Evolutionary conservation across 2,329 filamentous ascomycete genomes (phyloP), one percentile per base, ranked within the genome.

Genomic region (Stagonosporopsis tanaceti): DNA sequence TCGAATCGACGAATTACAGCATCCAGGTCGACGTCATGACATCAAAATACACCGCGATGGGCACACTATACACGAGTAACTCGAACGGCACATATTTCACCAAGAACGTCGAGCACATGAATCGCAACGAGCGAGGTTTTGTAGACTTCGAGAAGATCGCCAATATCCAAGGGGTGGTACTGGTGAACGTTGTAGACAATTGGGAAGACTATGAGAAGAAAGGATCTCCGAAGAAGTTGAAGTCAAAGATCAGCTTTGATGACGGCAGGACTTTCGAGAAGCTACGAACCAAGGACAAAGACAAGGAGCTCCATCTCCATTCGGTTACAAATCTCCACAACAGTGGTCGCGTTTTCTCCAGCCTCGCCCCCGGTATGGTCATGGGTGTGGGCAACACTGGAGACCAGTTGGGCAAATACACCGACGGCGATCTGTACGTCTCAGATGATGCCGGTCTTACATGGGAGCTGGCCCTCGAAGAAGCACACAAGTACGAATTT

Each of bases 1-100:
- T 99, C 38, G 94, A 98, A 78, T 95, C 93, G 70, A 98, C 95
- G 39, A 94, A 97, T 73, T 97, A 99, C 81, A 97, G 94, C 80
- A 93, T 99, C 67, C 94, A 98, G 78, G 88, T 99, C 53, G 93
- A 98, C 76, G 93, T 98, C 62, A 89, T 94, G 84, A 92, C 89
- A 1, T 83, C 83, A 11, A 79, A 76, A 54, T 84, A 84, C 12
- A 84, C 83, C 35, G 86, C 89, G 0, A 94, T 97, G 86, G 96
- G 95, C 32, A 88, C 90, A 11, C 82, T 99, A 54, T 94, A 97
- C 71, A 96, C 93, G 6, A 98, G 94, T 73, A 99, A 99, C 75
- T 98, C 93, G 30, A 96, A 98, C 73, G 95, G 95, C 59, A 97
- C 93, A 2, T 97, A 94, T 76, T 99, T 98, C 74, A 95, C 91